Evolutionary conservation across 2,329 filamentous ascomycete genomes (phyloP).

Genomic region (Ophiostoma piceae): DNA sequence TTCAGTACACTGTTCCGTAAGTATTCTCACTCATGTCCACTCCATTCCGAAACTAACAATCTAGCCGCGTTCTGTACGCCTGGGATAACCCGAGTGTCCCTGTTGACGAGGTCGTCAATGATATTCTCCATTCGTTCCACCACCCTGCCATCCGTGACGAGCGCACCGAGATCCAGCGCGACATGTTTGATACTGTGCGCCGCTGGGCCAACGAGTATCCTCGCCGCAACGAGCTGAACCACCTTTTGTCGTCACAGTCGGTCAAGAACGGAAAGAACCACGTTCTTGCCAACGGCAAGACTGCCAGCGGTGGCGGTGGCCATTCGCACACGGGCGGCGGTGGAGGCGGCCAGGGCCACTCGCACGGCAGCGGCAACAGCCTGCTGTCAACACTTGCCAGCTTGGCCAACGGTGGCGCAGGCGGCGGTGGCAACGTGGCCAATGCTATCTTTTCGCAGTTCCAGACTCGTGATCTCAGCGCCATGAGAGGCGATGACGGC

Average conservation of each 20-base stretch:
- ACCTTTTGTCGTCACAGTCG: slow-evolving; percentile 73
- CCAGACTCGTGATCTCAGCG: slow-evolving; percentile 52
- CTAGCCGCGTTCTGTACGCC: slow-evolving; percentile 73
- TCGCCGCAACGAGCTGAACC: slow-evolving; percentile 63
- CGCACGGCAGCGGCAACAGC: slow-evolving; percentile 32
- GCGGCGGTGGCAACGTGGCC: slow-evolving; percentile 38
- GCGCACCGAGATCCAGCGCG: slow-evolving; percentile 69
- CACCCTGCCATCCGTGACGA: slow-evolving; percentile 79
- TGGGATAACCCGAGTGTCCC: slow-evolving; percentile 85
- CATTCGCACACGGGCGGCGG: slow-evolving; percentile 29
- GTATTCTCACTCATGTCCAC: too few relatives aligned
- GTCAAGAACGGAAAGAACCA: slow-evolving; percentile 83
- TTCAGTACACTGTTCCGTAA: slow-evolving; percentile 81
- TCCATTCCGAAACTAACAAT: too few relatives aligned
- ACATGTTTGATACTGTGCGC: slow-evolving; percentile 84
- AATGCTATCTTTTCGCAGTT: slow-evolving; percentile 59
- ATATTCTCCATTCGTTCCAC: slow-evolving; percentile 79
- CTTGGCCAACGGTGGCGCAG: slow-evolving; percentile 36
- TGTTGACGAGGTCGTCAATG: slow-evolving; percentile 75
- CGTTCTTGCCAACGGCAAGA: slow-evolving; percentile 39
- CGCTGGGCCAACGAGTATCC: slow-evolving; percentile 70
- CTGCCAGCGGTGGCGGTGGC: slow-evolving; percentile 29
- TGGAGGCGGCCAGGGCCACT: slow-evolving; percentile 32
- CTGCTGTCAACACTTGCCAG: slow-evolving; percentile 34
- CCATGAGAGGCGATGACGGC: slow-evolving; percentile 48